A percentile compares a stretch with the other conserved stretches of the same genome.
Evolutionary conservation across 306 rosid species (phyloP).

Genomic region (Crataegus laevigata): DNA sequence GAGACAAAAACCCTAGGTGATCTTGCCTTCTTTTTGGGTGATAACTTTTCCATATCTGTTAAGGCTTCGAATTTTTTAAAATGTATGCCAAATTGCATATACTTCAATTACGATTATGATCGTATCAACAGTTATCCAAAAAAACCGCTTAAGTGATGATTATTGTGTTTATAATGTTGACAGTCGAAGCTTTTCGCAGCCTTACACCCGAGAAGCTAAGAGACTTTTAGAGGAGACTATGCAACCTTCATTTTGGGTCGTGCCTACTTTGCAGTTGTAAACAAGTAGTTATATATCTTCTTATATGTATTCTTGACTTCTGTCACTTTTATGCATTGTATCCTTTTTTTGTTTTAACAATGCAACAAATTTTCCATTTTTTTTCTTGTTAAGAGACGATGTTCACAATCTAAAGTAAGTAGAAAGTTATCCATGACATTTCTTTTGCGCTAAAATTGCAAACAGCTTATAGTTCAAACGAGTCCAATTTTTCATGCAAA

Average conservation of each 20-base stretch:
- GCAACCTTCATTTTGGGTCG: background rate
- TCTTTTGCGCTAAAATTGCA: no score
- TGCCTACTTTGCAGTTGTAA: background rate
- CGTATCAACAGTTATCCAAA: background rate
- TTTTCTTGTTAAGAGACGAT: no score
- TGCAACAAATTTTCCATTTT: no score
- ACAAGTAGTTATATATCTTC: no score
- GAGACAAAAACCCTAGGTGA: background rate
- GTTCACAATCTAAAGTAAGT: no score
- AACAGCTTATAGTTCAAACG: no score
- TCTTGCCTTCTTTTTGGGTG: background rate
- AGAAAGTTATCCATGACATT: no score
- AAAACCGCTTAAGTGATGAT: background rate
- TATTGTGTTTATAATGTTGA: background rate
- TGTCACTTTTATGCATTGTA: no score
- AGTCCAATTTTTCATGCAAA: no score
- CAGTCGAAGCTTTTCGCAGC: background rate
- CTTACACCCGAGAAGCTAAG: background rate
- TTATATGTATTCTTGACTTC: no score
- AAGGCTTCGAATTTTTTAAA: background rate
- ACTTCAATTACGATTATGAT: background rate
- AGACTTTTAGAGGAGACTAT: background rate
- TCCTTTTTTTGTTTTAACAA: no score
- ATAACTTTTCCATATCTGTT: background rate
- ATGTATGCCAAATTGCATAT: background rate